These are phyloP conservation scores for Aspergillus ibericus DNA, from an alignment of 2,329 filamentous ascomycete genomes.

Conservation along the genomic window DNA sequence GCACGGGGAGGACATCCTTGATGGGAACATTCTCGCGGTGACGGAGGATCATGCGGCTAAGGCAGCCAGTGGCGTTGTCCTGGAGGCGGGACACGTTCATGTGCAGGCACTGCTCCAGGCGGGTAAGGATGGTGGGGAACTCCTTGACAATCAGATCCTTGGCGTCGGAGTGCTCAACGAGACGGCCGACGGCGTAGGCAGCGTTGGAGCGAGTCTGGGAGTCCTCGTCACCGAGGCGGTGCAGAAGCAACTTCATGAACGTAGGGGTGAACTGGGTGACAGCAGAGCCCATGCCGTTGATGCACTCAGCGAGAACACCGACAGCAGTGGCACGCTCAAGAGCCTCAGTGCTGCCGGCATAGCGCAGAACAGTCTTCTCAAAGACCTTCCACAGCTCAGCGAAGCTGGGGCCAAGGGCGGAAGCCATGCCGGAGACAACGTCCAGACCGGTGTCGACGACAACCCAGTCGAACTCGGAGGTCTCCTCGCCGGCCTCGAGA, in stretches of 20 bases:
- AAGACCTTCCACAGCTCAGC: slow-evolving; percentile 93
- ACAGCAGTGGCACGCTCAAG: slow-evolving; percentile 88
- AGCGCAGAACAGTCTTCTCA: slow-evolving; percentile 86
- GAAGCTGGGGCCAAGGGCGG: slow-evolving; percentile 78
- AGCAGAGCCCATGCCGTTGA: slow-evolving; percentile 77
- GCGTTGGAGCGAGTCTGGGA: slow-evolving; percentile 92
- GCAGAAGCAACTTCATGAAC: slow-evolving; percentile 77
- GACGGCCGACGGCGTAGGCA: slow-evolving; percentile 83
- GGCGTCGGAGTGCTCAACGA: slow-evolving; percentile 78
- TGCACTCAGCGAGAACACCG: slow-evolving; percentile 87
- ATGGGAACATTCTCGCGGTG: slow-evolving; percentile 82
- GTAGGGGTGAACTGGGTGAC: slow-evolving; percentile 77
- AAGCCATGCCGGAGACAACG: slow-evolving; percentile 79
- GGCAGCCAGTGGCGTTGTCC: slow-evolving; percentile 90
- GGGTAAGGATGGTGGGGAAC: slow-evolving; percentile 75
- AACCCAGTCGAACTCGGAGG: slow-evolving; percentile 96
- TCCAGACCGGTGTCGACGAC: slow-evolving; percentile 93
- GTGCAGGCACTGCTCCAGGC: slow-evolving; percentile 81
- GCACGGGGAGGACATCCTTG: slow-evolving; percentile 74
- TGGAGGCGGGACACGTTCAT: slow-evolving; percentile 76
- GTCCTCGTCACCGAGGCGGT: slow-evolving; percentile 86
- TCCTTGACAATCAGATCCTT: slow-evolving; percentile 70
- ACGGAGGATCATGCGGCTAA: slow-evolving; percentile 87
- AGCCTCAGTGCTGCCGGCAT: slow-evolving; percentile 79
- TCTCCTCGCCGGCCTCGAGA: slow-evolving; percentile 70